Percentiles rank a stretch among this genome's conserved stretches.
Conservation (phyloP, 2,329 filamentous ascomycete genomes). For the Penicillium sp. region DNA sequence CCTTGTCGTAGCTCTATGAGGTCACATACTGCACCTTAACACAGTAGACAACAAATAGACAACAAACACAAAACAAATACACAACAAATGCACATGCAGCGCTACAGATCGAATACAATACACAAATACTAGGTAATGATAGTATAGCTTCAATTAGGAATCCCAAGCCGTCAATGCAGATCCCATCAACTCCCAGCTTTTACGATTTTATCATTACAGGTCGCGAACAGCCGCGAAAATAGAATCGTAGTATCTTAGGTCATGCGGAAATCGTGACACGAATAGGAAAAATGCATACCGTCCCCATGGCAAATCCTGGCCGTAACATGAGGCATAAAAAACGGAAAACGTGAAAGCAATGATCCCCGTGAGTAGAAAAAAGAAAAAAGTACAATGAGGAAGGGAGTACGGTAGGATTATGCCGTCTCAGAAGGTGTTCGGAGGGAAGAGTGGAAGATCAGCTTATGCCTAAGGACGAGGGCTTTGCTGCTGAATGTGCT, state of each 20-base stretch:
- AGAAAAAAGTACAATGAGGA: slow-evolving; percentile 18
- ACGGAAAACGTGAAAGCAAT: slow-evolving; percentile 23
- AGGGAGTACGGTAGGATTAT: slow-evolving; percentile 2
- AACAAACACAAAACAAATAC: too few relatives aligned
- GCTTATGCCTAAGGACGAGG: slow-evolving; percentile 40
- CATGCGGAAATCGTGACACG: slow-evolving; percentile 26
- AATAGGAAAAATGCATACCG: slow-evolving; percentile 29
- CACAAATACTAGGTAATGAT: neutral
- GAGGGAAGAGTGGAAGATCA: slow-evolving; percentile 11
- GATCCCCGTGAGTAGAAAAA: slow-evolving; percentile 13
- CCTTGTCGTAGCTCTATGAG: neutral
- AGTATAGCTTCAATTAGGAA: slow-evolving; percentile 20
- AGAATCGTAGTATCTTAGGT: slow-evolving; percentile 26
- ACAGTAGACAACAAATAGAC: neutral
- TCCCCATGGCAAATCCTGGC: slow-evolving; percentile 23
- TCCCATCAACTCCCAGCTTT: slow-evolving; percentile 30
- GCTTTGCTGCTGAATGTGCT: slow-evolving; percentile 50
- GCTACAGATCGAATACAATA: neutral
- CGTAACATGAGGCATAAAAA: slow-evolving; percentile 26
- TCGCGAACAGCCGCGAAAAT: slow-evolving; percentile 26
- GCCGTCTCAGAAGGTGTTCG: slow-evolving; percentile 8
- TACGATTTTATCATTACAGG: slow-evolving; percentile 42
- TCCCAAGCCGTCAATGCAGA: slow-evolving; percentile 23
- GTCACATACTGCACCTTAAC: neutral
- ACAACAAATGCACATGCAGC: neutral